A percentile compares a stretch with the other conserved stretches of the same genome.
Evolutionary conservation across 805 yeast genomes (phyloP).

Genomic region (Candida insectorum): DNA sequence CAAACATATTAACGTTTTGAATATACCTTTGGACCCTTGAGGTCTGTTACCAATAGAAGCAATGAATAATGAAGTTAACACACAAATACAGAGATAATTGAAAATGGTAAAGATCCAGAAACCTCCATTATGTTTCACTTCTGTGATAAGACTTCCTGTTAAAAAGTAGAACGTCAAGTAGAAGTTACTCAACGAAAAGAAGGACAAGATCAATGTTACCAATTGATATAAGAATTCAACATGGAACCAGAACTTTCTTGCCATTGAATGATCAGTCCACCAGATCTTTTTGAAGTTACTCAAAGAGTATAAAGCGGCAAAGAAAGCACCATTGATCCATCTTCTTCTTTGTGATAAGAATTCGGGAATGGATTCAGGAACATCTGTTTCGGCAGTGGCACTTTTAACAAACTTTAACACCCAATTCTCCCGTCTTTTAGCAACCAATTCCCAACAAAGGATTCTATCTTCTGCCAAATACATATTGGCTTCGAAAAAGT

Average conservation of each 20-base stretch:
- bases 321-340: slow-evolving; percentile 96
- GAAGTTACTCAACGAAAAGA: slow-evolving; percentile 90
- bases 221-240: slow-evolving; percentile 84
- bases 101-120: slow-evolving; percentile 78
- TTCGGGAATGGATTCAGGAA: slow-evolving; percentile 83
- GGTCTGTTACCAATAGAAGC: slow-evolving; percentile 97
- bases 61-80: slow-evolving; percentile 82
- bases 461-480: slow-evolving; percentile 96
- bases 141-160: slow-evolving; percentile 69
- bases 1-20: slow-evolving; percentile 66
- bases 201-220: slow-evolving; percentile 74
- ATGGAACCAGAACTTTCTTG: slow-evolving; percentile 68
- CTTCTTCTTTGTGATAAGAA: slow-evolving; percentile 89
- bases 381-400: slow-evolving; percentile 96
- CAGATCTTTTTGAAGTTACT: slow-evolving; percentile 75
- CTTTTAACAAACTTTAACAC: slow-evolving; percentile 86
- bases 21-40: slow-evolving; percentile 85
- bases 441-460: slow-evolving; percentile 92
- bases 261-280: slow-evolving; percentile 68
- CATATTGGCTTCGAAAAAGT: slow-evolving; percentile 94
- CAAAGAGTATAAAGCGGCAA: slow-evolving; percentile 87
- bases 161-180: slow-evolving; percentile 89
- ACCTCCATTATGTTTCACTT: slow-evolving; percentile 43
- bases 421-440: slow-evolving; percentile 81
- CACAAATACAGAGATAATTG: slow-evolving; percentile 80